A percentile compares a stretch with the other conserved stretches of the same genome.
phyloP scores from a whole-genome alignment of 2,329 filamentous ascomycete species.

The Fusarium coffeatum region DNA sequence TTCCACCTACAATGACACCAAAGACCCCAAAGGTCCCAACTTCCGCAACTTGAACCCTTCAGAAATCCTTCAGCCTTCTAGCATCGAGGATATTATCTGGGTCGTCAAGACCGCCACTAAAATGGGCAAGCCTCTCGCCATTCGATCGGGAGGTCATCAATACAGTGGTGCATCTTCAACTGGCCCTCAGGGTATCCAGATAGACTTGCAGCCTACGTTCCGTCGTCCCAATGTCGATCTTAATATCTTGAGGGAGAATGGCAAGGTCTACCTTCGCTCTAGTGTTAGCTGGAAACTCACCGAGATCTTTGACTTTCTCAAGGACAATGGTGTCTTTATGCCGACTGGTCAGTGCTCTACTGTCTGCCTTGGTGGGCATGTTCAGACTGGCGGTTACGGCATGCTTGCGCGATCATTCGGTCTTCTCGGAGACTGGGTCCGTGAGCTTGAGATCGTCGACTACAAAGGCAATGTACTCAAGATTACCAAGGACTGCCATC shows the following conservation, averaged over 20 bases:
- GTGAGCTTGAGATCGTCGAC: not conserved
- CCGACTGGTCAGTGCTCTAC: not conserved
- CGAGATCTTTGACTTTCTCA: not conserved
- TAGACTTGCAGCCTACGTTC: not conserved
- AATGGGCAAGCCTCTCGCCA: not conserved
- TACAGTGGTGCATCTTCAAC: not conserved
- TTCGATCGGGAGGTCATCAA: not conserved
- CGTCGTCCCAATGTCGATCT: not conserved
- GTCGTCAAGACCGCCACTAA: not conserved
- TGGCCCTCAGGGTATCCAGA: not conserved
- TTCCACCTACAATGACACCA: no score
- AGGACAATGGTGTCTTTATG: not conserved
- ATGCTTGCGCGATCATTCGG: not conserved
- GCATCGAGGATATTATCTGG: no score
- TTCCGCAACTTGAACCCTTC: no score
- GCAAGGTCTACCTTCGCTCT: not conserved
- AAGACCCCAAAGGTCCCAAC: no score
- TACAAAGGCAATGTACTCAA: fast-evolving
- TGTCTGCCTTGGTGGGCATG: not conserved
- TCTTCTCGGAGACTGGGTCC: not conserved
- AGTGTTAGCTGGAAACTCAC: not conserved
- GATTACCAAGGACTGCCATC: fast-evolving
- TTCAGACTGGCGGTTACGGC: not conserved
- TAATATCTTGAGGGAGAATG: not conserved
- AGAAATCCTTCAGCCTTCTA: no score